Evolutionary conservation across 2,329 filamentous ascomycete species (phyloP).

Genomic region (Colletotrichum euphorbiae): DNA sequence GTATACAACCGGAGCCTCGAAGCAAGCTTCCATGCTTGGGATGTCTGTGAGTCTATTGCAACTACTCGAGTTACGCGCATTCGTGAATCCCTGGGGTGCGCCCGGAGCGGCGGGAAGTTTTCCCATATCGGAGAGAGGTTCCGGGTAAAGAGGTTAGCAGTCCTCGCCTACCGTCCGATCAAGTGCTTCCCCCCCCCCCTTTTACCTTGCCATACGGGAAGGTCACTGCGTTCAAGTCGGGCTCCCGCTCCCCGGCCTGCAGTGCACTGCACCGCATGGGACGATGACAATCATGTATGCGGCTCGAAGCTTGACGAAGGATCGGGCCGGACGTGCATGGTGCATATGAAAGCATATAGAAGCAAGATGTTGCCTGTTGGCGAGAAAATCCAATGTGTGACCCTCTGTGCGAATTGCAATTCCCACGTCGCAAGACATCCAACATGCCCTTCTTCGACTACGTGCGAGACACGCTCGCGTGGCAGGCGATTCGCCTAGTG

Average conservation of each 20-base stretch:
- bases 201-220: not conserved
- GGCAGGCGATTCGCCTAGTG: constrained; percentile 22
- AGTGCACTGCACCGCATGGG: not conserved
- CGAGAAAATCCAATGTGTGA: too few species aligned
- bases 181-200: not conserved
- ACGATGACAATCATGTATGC: constrained; percentile 23
- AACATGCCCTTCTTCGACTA: constrained; percentile 32
- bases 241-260: not conserved
- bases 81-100: not conserved
- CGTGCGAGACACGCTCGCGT: constrained; percentile 31
- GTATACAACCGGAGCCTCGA: not conserved
- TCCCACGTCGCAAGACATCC: not conserved
- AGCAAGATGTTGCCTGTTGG: constrained; percentile 1
- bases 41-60: not conserved
- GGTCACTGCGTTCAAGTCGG: constrained; percentile 6
- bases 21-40: not conserved
- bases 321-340: constrained; percentile 14
- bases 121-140: too few species aligned
- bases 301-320: constrained; percentile 11
- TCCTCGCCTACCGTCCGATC: constrained; percentile 2
- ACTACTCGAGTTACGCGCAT: constrained; percentile 7
- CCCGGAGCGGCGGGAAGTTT: not conserved
- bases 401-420: too few species aligned
- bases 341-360: constrained; percentile 1
- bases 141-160: too few species aligned